Conservation (phyloP, 257 asterid species). For the Vinca minor region DNA sequence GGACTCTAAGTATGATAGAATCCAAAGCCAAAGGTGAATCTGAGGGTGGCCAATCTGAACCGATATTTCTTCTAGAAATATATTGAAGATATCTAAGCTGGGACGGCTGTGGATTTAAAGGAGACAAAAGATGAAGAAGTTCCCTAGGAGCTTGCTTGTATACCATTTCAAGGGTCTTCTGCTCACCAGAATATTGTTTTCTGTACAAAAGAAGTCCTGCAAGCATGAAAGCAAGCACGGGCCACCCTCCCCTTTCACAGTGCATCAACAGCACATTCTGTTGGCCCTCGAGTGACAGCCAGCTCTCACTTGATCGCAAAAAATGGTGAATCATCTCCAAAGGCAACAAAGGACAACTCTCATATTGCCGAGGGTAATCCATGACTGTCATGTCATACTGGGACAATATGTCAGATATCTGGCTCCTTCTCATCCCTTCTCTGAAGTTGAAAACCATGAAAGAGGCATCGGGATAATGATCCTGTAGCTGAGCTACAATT, state of each 20-base stretch:
- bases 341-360: slow-evolving; percentile 83
- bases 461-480: slow-evolving; percentile 92
- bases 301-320: slow-evolving; percentile 94
- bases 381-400: slow-evolving; percentile 97
- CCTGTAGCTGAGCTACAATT: slow-evolving; percentile 94
- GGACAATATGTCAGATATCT: slow-evolving; percentile 74
- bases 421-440: slow-evolving; percentile 84
- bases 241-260: slow-evolving; percentile 99
- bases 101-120: slow-evolving; percentile 96
- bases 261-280: slow-evolving; percentile 94
- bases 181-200: slow-evolving; percentile 89
- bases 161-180: slow-evolving; percentile 95
- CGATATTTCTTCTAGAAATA: slow-evolving; percentile 67
- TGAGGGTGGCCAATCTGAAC: slow-evolving; percentile 90
- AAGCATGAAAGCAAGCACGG: slow-evolving; percentile 95
- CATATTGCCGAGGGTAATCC: slow-evolving; percentile 96
- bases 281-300: slow-evolving; percentile 98
- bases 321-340: slow-evolving; percentile 97
- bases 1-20: slow-evolving; percentile 59
- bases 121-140: slow-evolving; percentile 90
- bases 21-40: slow-evolving; percentile 80
- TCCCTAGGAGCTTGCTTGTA: slow-evolving; percentile 97
- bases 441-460: slow-evolving; percentile 97
- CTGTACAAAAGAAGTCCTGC: slow-evolving; percentile 96
- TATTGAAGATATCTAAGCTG: slow-evolving; percentile 97